A percentile compares a stretch with the other conserved stretches of the same genome.
Evolutionary conservation across 1,139 yeast species (phyloP).

Genomic region (Wickerhamomyces sp.): DNA sequence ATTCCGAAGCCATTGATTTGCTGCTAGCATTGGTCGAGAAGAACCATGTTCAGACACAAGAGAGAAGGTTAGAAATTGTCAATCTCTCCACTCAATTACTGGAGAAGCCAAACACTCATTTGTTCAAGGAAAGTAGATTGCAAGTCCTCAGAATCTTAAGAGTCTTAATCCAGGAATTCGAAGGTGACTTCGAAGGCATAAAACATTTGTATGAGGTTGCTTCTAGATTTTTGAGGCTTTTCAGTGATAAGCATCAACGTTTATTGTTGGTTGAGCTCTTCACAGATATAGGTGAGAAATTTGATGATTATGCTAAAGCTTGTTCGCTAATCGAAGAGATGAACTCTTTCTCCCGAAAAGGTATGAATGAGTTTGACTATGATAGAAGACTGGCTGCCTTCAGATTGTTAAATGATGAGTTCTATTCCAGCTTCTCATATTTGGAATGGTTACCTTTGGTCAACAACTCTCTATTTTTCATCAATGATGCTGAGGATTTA

Average conservation of each 20-base stretch:
- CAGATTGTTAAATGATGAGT: slow-evolving; percentile 54
- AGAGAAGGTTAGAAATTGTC: slow-evolving; percentile 51
- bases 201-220: slow-evolving; percentile 48
- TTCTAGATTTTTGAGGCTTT: slow-evolving; percentile 55
- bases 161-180: slow-evolving; percentile 46
- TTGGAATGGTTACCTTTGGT: slow-evolving; percentile 79
- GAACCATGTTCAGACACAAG: slow-evolving; percentile 53
- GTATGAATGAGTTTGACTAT: slow-evolving; percentile 76
- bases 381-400: slow-evolving; percentile 69
- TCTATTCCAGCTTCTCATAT: slow-evolving; percentile 40
- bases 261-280: slow-evolving; percentile 56
- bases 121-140: slow-evolving; percentile 51
- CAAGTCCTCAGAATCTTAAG: slow-evolving; percentile 57
- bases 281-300: slow-evolving; percentile 50
- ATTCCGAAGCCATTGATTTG: slow-evolving; percentile 47
- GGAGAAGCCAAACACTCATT: slow-evolving; percentile 53
- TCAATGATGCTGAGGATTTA: slow-evolving; percentile 75
- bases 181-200: slow-evolving; percentile 50
- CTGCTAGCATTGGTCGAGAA: slow-evolving; percentile 54
- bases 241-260: slow-evolving; percentile 58
- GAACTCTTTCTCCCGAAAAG: slow-evolving; percentile 59
- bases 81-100: slow-evolving; percentile 57
- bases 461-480: slow-evolving; percentile 60
- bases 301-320: slow-evolving; percentile 39
- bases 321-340: slow-evolving; percentile 54